Base-by-base conservation (phyloP, 495 filamentous ascomycete species). In the Penicillium manginii region DNA sequence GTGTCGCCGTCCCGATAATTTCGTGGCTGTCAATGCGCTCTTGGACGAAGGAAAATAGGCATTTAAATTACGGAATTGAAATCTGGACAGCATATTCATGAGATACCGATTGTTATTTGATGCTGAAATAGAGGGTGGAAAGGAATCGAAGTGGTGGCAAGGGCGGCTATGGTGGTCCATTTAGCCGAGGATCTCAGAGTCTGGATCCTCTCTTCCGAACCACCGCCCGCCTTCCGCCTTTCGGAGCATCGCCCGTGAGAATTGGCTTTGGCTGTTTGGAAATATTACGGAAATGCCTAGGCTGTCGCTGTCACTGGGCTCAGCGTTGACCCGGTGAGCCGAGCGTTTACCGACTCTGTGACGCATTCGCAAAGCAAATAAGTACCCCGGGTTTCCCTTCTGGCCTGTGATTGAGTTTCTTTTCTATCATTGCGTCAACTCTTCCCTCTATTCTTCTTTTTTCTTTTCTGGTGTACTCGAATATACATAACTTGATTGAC, bases 321-420 rank as follows among this genome's bases (percentile, higher is more conserved):
- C 62, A 49, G 61, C 55, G 40, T 70, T 60, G 60, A 72, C 73
- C 73, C 75, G 75, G 65, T 76, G 69, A 77, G 67, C 75, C 75
- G 75, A 78, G 70, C 66, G 64, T 75, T 78, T 77, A 74, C 75
- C 75, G 75, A 78, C 66, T 57, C 50, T 65, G 65, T 74, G 73
- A 74, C 73, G 73, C 70, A 73, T 74, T 67, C 50, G 64, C 37
- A 62, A 61, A 40, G 51, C 54, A 55, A 64, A 72, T 73, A 72
- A 71, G 67, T 69, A 73, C 70, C 68, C 40, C 63, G 56, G 60
- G 62, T 45, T 63, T 69, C 40, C 59, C 63, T 49, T 45, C 67
- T 70, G 68, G 72, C 71, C 70, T 72, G 73, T 73, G 72, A 78
- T 74, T 61, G 45, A 39, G 33, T 48, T 35, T 49, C 65, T 60